These are phyloP conservation scores for Amborella trichopoda DNA, from an alignment of 164 flowering plant species.

Conservation along the genomic window DNA sequence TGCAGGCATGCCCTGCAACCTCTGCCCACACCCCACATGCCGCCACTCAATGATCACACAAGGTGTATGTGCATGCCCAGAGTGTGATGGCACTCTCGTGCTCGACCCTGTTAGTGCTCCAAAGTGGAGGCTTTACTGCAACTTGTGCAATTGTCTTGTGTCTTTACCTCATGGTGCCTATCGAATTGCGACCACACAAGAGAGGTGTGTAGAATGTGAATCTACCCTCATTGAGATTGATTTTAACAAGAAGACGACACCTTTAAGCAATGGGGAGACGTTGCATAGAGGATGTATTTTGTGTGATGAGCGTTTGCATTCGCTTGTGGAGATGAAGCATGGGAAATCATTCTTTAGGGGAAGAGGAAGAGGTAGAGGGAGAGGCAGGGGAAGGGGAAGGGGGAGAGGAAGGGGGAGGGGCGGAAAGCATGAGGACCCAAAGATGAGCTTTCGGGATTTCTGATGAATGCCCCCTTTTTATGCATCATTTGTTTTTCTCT, in stretches of 20 bases:
- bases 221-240: constrained; percentile 75
- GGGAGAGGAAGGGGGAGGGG: constrained; percentile 48
- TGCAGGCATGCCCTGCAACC: constrained; percentile 90
- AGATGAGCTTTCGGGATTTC: constrained; percentile 88
- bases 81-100: constrained; percentile 80
- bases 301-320: constrained; percentile 87
- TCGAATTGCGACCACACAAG: constrained; percentile 56
- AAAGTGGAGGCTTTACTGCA: constrained; percentile 87
- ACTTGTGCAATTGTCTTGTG: constrained; percentile 84
- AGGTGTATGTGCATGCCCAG: constrained; percentile 98
- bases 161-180: constrained; percentile 88
- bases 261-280: constrained; percentile 74
- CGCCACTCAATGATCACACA: constrained; percentile 72
- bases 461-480: no score
- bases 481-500: no score
- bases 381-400: constrained; percentile 24
- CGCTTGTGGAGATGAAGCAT: constrained; percentile 79
- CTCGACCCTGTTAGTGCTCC: constrained; percentile 93
- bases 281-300: constrained; percentile 71
- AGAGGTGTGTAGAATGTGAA: constrained; percentile 69
- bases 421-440: constrained; percentile 48
- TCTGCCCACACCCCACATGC: constrained; percentile 94
- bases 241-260: constrained; percentile 88
- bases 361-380: constrained; percentile 57
- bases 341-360: constrained; percentile 57